A percentile compares a stretch with the other conserved stretches of the same genome.
Conservation (phyloP, 371 early-diverging fungal species). For the Conidiobolus incongruus region DNA sequence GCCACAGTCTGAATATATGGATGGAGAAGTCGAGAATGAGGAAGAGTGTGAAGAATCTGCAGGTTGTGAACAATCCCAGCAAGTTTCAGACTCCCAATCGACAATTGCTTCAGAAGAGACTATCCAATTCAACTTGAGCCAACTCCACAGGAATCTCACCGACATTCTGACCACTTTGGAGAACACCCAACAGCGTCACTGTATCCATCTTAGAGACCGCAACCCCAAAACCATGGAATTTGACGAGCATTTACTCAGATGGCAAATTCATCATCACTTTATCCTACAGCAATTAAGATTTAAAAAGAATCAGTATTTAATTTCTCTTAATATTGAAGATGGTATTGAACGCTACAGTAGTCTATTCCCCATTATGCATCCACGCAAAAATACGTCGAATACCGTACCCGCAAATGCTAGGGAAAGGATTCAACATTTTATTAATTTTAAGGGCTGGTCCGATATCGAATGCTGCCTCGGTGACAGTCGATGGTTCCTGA, state of each 20-base stretch:
- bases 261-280: slow-evolving; percentile 29
- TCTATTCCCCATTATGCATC: too few species aligned
- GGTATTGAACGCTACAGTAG: slow-evolving; percentile 42
- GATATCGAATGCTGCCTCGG: slow-evolving; percentile 15
- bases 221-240: too few species aligned
- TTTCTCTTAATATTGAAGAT: slow-evolving; percentile 27
- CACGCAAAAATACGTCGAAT: slow-evolving; percentile 13
- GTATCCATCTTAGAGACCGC: slow-evolving; percentile 23
- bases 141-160: slow-evolving; percentile 34
- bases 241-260: too few species aligned
- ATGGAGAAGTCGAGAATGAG: slow-evolving; percentile 41
- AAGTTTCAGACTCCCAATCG: background rate
- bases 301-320: slow-evolving; percentile 29
- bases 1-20: slow-evolving; percentile 46
- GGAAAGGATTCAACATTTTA: slow-evolving; percentile 15
- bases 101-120: background rate
- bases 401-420: slow-evolving; percentile 11
- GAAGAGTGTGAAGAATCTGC: too few species aligned
- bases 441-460: slow-evolving; percentile 16
- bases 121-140: slow-evolving; percentile 16
- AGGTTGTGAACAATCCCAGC: slow-evolving; percentile 12
- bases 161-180: slow-evolving; percentile 40
- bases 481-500: slow-evolving; percentile 34
- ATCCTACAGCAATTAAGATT: slow-evolving; percentile 28
- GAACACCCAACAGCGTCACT: slow-evolving; percentile 55